These are phyloP conservation scores for Serendipita sp. DNA, from an alignment of 768 basidiomycete species.

Conservation along the genomic window DNA sequence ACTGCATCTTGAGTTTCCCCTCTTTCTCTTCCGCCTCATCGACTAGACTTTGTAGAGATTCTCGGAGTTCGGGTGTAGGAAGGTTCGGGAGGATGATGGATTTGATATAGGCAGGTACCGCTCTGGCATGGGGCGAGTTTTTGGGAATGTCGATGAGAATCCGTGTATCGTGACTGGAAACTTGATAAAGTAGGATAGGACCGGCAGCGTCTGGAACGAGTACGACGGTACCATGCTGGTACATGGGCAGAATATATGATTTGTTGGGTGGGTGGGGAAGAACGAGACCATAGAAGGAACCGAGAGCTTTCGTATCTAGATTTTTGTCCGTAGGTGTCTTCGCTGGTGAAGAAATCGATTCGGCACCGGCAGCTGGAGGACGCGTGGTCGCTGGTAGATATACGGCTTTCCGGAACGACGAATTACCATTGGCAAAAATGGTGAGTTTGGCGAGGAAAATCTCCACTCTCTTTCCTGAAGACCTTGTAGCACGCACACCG, in stretches of 20 bases:
- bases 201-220: slow-evolving; percentile 58
- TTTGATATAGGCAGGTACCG: slow-evolving; percentile 62
- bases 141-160: slow-evolving; percentile 84
- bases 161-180: slow-evolving; percentile 73
- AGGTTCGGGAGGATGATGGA: slow-evolving; percentile 64
- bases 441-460: slow-evolving; percentile 60
- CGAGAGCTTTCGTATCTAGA: not conserved
- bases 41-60: slow-evolving; percentile 52
- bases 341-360: not conserved
- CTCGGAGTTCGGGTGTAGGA: slow-evolving; percentile 46
- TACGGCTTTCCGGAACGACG: slow-evolving; percentile 11
- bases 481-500: slow-evolving; percentile 48
- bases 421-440: slow-evolving; percentile 38
- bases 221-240: slow-evolving; percentile 68
- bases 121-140: slow-evolving; percentile 68
- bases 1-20: slow-evolving; percentile 37
- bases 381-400: not conserved
- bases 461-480: slow-evolving; percentile 28
- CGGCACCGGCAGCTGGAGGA: not conserved
- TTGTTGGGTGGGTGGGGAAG: not conserved
- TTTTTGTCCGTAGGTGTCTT: not conserved
- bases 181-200: slow-evolving; percentile 87
- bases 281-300: slow-evolving; percentile 7
- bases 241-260: slow-evolving; percentile 38
- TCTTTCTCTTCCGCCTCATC: slow-evolving; percentile 26